phyloP scores from a whole-genome alignment of 73 alveolate genomes.

The Tetrahymena elliotti region DNA sequence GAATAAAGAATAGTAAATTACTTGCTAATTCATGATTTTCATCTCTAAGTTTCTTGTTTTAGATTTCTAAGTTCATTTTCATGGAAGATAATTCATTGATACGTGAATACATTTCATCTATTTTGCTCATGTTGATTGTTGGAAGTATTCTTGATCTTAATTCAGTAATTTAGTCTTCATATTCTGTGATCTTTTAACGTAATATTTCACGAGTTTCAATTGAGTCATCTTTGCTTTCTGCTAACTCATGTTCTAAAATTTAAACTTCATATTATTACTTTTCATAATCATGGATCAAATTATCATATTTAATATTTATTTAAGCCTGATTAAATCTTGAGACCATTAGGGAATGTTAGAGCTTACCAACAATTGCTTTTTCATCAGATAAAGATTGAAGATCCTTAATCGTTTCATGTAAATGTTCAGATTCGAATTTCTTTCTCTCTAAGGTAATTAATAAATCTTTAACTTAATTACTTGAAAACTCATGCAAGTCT shows the following conservation, averaged over 20 bases:
- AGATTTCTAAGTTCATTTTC: conserved; percentile 22
- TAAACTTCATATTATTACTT: neutral
- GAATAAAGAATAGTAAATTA: neutral
- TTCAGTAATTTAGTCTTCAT: conserved; percentile 24
- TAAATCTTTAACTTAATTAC: conserved; percentile 14
- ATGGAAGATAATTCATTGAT: conserved; percentile 39
- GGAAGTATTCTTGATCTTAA: conserved; percentile 28
- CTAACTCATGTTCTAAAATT: conserved; percentile 10
- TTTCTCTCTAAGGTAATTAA: conserved; percentile 12
- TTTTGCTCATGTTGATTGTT: conserved; percentile 13
- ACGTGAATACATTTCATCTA: conserved; percentile 28
- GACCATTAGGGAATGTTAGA: conserved; percentile 36
- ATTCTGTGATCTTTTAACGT: conserved; percentile 1
- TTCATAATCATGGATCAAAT: conserved; percentile 13
- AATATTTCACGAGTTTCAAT: conserved; percentile 1
- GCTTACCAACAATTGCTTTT: conserved; percentile 28
- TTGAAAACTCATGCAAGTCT: conserved; percentile 27
- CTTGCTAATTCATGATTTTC: conserved; percentile 19
- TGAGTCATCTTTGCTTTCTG: conserved; percentile 10
- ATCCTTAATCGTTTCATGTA: conserved; percentile 26
- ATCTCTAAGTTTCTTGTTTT: conserved; percentile 20
- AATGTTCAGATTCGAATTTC: conserved; percentile 5
- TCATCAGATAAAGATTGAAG: conserved; percentile 25
- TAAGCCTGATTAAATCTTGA: conserved; percentile 34
- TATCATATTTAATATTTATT: conserved; percentile 21